Base-by-base conservation (phyloP, 2,329 filamentous ascomycete species). In the Colletotrichum costaricense region DNA sequence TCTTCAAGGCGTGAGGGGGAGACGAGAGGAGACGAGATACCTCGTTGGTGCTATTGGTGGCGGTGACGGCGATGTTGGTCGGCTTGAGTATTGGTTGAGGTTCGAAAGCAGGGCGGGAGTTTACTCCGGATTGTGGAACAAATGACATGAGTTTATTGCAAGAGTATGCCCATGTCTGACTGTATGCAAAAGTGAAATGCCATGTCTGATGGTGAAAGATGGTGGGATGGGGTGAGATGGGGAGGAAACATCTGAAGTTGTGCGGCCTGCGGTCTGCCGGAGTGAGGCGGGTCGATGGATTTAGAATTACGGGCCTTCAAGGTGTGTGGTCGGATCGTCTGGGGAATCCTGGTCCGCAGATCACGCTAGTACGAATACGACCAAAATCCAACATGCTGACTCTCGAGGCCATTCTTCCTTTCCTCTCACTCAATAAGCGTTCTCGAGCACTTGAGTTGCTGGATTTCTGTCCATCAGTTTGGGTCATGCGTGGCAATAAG, bases 101-200 rank as follows among this genome's bases (percentile, higher is more conserved):
- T 42, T 52, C 49, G 63, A 65, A 57, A 46, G 22, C 16, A n/a
- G 35, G 52, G 52, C 63, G 52, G 42, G 49, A 65, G 54, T 56
- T 65, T 42, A 35, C 38, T 65, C 56, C 33, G 16, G 49, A 26
- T 28, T 55, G 19, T 30, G 54, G 42, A 46, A 54, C 63, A 57
- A 46, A 16, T 65, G 42, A 30, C 24, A 65, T 11, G 30, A 28
- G 33, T 57, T n/a, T 33, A 65, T 7, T 6, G 26, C 38, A 6
- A 52, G 26, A 64, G 14, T 64, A 19, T 33, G 22, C 22, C 14
- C 14, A 12, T 54, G n/a, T 55, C 62, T 46, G 30, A 16, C 22
- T 63, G 30, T 16, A 64, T 64, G 62, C 30, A 16, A 55, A 55
- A 46, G 35, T 65, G 63, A 57, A 65, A 65, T 65, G 52, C 33